phyloP scores from a whole-genome alignment of 75 land plant species.

The Gnetum montanum region DNA sequence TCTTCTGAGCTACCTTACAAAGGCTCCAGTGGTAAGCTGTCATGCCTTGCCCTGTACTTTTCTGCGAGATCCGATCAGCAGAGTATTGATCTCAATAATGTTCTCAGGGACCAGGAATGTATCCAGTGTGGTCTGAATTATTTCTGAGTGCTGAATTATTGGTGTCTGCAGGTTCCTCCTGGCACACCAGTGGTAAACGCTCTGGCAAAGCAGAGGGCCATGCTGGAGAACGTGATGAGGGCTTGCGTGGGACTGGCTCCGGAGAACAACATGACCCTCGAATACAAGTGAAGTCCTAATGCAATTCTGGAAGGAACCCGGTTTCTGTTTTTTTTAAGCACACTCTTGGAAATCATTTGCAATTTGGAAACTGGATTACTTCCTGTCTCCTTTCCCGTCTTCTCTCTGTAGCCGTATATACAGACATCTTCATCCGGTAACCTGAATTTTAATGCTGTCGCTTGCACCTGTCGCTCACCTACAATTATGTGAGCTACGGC shows the following conservation, averaged over 20 bases:
- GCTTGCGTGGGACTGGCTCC: slow-evolving; percentile 44
- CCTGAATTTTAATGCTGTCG: too few relatives aligned
- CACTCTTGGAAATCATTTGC: too few relatives aligned
- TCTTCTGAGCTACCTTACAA: slow-evolving; percentile 36
- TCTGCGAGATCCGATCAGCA: not conserved
- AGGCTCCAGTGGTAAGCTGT: slow-evolving; percentile 34
- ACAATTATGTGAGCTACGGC: too few relatives aligned
- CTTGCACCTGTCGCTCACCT: too few relatives aligned
- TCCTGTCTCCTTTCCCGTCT: too few relatives aligned
- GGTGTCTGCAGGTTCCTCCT: slow-evolving; percentile 27
- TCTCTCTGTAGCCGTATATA: too few relatives aligned
- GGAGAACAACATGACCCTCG: slow-evolving; percentile 49
- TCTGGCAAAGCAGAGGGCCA: slow-evolving; percentile 43
- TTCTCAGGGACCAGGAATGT: too few relatives aligned
- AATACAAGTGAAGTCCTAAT: slow-evolving; percentile 26
- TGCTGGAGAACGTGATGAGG: slow-evolving; percentile 42
- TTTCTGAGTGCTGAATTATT: not conserved
- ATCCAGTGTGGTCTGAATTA: not conserved
- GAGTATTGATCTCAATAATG: not conserved
- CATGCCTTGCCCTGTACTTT: not conserved
- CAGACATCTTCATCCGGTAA: too few relatives aligned
- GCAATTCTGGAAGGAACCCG: too few relatives aligned
- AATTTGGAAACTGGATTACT: too few relatives aligned
- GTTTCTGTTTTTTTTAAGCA: too few relatives aligned
- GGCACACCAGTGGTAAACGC: slow-evolving; percentile 47